Evolutionary conservation across 2,329 filamentous ascomycete genomes (phyloP), one percentile per base, ranked within the genome.

Genomic region (Amauroascus verrucosus): DNA sequence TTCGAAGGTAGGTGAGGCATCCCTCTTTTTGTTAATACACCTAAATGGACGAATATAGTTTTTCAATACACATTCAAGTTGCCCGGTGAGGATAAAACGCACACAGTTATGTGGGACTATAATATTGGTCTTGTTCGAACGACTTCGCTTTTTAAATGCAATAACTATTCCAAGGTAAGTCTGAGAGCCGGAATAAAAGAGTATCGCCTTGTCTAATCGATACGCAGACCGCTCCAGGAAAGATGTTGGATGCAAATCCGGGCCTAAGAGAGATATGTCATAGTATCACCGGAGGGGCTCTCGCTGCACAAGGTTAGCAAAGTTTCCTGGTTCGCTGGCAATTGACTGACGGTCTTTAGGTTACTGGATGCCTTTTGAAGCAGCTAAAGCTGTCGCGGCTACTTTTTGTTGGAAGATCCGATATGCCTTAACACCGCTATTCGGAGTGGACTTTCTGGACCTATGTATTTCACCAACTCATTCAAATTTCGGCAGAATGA

Each of bases 71-170:
- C 80, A 33, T 96, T 94, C 74, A 79, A 76, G 60, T 67, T 85
- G 2, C 86, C 86, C 0, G 81, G 77, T 9, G 79, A 85, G 44
- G 77, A 83, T 1, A 77, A 76, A 58, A 75, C 79, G 50, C 90
- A 85, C 66, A 81, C 80, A 0, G 83, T 97, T 56, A 89, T 96
- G 81, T 98, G 93, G 93, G 93, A 98, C 69, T 96, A 96, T 72
- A 91, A 94, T 62, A 82, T 91, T 57, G 93, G 93, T 7, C 82
- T 97, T 28, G 90, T 97, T 57, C 84, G 91, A 57, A 94, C 95
- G 70, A 96, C 90, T 1, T 86, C 89, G 26, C 87, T 97, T 65
- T 97, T 97, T 78, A 95, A 95, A 68, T 89, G 86, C 60, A 84
- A 84, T 66, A 83, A 85, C 58, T 91, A 91, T 65, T 79, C 84